Evolutionary conservation across 345 rosid species (phyloP).

Genomic region (Eucalyptus brandiana): DNA sequence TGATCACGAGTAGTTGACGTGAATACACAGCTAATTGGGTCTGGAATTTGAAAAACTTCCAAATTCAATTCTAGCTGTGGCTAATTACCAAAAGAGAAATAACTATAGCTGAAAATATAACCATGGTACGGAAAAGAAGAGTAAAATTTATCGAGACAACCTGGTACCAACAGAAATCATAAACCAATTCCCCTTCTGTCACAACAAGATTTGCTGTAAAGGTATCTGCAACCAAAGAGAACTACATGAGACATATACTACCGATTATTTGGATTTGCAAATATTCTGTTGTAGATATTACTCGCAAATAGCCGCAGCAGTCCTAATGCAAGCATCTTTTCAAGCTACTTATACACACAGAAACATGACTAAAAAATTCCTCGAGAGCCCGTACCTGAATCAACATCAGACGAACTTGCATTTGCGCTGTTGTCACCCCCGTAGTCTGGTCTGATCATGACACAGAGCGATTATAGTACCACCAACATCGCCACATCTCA

Average conservation of each 20-base stretch:
- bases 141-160: conserved; percentile 13
- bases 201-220: conserved; percentile 53
- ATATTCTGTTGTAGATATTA: no score
- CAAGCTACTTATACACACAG: not conserved
- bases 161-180: conserved; percentile 96
- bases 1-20: conserved; percentile 83
- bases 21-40: conserved; percentile 73
- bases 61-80: not conserved
- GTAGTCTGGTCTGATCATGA: conserved; percentile 29
- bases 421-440: conserved; percentile 1
- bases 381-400: no score
- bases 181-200: conserved; percentile 76
- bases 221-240: conserved; percentile 45
- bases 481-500: not conserved
- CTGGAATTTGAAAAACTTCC: conserved; percentile 18
- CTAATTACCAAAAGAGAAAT: not conserved
- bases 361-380: not conserved
- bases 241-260: not conserved
- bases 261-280: not conserved
- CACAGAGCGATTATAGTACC: not conserved
- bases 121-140: not conserved
- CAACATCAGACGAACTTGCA: no score
- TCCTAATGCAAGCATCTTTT: not conserved
- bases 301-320: not conserved
- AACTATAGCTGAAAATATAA: no score